phyloP scores from a whole-genome alignment of 2,329 filamentous ascomycete genomes.

The Aspergillus phoenicis region DNA sequence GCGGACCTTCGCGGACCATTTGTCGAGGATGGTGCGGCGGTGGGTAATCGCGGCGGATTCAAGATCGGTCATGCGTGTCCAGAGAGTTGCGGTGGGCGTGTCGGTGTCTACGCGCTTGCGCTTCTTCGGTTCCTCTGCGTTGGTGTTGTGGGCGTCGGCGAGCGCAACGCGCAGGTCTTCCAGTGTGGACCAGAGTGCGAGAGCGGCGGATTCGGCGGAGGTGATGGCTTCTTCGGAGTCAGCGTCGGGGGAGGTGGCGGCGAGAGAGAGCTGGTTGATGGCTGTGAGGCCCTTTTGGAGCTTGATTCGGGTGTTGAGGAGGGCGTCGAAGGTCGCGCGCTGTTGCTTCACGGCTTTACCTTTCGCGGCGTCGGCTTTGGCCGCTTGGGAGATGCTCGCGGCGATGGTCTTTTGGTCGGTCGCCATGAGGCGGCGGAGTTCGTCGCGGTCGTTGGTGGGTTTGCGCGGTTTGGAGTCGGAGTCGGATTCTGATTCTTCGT shows the following conservation, averaged over 20 bases:
- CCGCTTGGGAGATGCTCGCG: constrained; percentile 65
- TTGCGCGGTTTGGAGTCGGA: constrained; percentile 24
- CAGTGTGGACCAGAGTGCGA: constrained; percentile 78
- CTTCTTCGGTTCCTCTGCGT: constrained; percentile 36
- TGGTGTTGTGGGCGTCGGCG: constrained; percentile 39
- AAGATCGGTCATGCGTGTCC: constrained; percentile 68
- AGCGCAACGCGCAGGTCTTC: constrained; percentile 47
- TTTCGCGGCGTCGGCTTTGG: constrained; percentile 78
- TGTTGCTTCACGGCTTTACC: constrained; percentile 84
- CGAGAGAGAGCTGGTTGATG: constrained; percentile 69
- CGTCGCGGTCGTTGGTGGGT: constrained; percentile 52
- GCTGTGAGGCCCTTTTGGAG: constrained; percentile 87
- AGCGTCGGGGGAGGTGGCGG: constrained; percentile 47
- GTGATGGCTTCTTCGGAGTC: constrained; percentile 56
- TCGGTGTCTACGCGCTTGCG: constrained; percentile 56
- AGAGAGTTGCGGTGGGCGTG: constrained; percentile 67
- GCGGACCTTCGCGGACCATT: constrained; percentile 84
- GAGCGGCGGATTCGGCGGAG: constrained; percentile 81
- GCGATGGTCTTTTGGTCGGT: constrained; percentile 68
- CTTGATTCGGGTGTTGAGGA: constrained; percentile 88
- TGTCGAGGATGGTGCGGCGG: constrained; percentile 75
- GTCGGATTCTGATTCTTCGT: constrained; percentile 28
- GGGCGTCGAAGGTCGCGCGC: constrained; percentile 79
- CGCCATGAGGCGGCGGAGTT: constrained; percentile 68
- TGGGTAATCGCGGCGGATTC: constrained; percentile 63